Evolutionary conservation across 2,329 filamentous ascomycete species (phyloP), one percentile per base, ranked within the genome.

Genomic region (Sclerotinia spermophila): DNA sequence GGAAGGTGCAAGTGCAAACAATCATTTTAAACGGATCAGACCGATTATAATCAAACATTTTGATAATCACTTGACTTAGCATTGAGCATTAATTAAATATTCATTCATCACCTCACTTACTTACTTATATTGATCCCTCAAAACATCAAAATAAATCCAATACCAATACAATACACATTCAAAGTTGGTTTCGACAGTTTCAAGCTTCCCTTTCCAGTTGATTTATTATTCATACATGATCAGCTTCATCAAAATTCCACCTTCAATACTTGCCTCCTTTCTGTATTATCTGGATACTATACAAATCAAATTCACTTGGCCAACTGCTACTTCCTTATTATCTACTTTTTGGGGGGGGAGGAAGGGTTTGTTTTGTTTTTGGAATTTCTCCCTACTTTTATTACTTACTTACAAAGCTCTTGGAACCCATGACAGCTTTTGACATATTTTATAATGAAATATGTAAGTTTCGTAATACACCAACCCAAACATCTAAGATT

Each of bases 381-480:
- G 55, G 55, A 6, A 56, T 7, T 35, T 7, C 30, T 58, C 15
- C 55, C 33, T 58, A 58, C 56, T n/a, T n/a, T 38, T n/a, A 8
- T 59, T 38, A 17, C 33, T 58, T 19, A 10, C 2, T 19, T 59
- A 45, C 42, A 48, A 62, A 62, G 17, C 40, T n/a, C 60, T 48
- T 48, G 60, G 42, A 62, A 48, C 38, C 60, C 60, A 64, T 65
- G 61, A 53, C 33, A 53, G 33, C 62, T 40, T 30, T 53, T 53
- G 48, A 33, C 62, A 65, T 65, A 65, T 65, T 53, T 53, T 53
- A 53, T 38, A 65, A 53, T 65, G 15, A 65, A 35, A 65, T 65
- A 65, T 65, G 44, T 65, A 65, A 30, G 24, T 5, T 27, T 40
- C 62, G 62, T 65, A 53, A 65, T 19, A 65, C 62, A 65, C 62